A percentile compares a stretch with the other conserved stretches of the same genome.
These are phyloP conservation scores for Fusarium austroafricanum DNA, from an alignment of 2,329 filamentous ascomycete genomes.

Conservation along the genomic window DNA sequence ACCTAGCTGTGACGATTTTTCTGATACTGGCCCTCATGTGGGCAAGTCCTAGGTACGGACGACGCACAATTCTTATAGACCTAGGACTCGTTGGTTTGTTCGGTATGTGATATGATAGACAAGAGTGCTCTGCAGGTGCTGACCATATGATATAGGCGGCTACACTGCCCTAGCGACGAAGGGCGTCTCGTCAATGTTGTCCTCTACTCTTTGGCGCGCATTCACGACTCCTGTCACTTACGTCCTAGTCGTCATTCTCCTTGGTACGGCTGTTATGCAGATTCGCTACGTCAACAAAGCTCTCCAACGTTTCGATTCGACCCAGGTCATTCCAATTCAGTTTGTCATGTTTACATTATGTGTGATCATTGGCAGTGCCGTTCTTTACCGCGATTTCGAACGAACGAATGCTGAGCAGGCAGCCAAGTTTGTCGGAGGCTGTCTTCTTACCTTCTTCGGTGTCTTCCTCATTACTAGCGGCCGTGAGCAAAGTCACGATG, in stretches of 20 bases:
- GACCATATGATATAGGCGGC: conserved; percentile 69
- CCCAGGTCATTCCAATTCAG: conserved; percentile 96
- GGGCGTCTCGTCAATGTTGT: conserved; percentile 93
- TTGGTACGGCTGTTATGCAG: conserved; percentile 91
- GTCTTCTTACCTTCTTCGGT: conserved; percentile 90
- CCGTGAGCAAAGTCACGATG: conserved; percentile 69
- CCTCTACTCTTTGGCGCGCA: conserved; percentile 87
- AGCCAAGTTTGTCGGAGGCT: conserved; percentile 88
- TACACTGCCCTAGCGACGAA: conserved; percentile 98
- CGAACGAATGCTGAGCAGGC: conserved; percentile 79
- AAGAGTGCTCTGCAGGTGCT: conserved; percentile 5
- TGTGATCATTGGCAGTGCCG: conserved; percentile 92
- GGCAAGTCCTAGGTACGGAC: conserved; percentile 85
- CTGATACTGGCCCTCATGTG: conserved; percentile 84
- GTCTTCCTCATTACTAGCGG: conserved; percentile 98
- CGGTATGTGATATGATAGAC: conserved; percentile 65
- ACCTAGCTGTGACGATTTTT: conserved; percentile 79
- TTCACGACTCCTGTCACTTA: conserved; percentile 95
- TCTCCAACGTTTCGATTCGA: conserved; percentile 94
- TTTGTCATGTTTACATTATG: conserved; percentile 97
- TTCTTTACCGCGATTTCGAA: conserved; percentile 96
- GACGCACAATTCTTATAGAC: conserved; percentile 88
- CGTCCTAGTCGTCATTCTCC: conserved; percentile 80
- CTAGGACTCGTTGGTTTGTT: conserved; percentile 93
- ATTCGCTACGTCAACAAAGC: conserved; percentile 93